Percentiles rank a stretch among this genome's conserved stretches.
Conservation (phyloP, 2,329 filamentous ascomycete species). For the Lecanosticta acicola region DNA sequence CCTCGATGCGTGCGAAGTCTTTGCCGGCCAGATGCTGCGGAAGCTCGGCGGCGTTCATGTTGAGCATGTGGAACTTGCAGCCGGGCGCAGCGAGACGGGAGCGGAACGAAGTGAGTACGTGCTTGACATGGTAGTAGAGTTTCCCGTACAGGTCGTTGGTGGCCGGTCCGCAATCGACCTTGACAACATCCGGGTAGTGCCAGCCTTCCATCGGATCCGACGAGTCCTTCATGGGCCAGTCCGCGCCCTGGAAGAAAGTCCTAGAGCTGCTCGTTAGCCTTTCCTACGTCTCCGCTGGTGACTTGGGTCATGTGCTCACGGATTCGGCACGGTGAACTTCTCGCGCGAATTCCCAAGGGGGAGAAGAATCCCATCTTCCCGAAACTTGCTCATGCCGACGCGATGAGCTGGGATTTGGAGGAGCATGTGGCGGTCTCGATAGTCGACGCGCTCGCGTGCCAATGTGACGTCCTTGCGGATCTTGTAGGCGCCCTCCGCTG, state of each 20-base stretch:
- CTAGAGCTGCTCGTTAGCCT: too few species aligned
- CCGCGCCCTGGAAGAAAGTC: conserved; percentile 31
- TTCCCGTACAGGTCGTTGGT: conserved; percentile 37
- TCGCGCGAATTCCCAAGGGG: conserved; percentile 35
- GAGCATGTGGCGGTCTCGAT: conserved; percentile 30
- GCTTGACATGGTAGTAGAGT: conserved; percentile 34
- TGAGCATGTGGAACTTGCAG: conserved; percentile 29
- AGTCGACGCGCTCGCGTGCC: conserved; percentile 30
- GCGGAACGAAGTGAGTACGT: conserved; percentile 32
- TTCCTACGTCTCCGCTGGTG: conserved; percentile 2
- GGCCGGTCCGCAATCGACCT: conserved; percentile 17
- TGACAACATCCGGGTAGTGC: conserved; percentile 29
- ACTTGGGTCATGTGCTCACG: conserved; percentile 33
- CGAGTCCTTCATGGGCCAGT: conserved; percentile 37
- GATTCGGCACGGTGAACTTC: conserved; percentile 37
- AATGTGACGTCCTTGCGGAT: conserved; percentile 30
- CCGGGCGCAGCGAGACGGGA: conserved; percentile 18
- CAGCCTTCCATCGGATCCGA: conserved; percentile 38
- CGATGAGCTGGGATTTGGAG: conserved; percentile 25
- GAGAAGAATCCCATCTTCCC: conserved; percentile 37
- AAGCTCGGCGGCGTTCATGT: conserved; percentile 26
- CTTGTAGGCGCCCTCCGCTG: conserved; percentile 18
- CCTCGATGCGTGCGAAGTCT: conserved; percentile 38
- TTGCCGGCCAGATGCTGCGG: conserved; percentile 10
- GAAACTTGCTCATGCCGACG: conserved; percentile 29